Evolutionary conservation across 2,329 filamentous ascomycete species (phyloP).

Genomic region (Talaromyces sp.): DNA sequence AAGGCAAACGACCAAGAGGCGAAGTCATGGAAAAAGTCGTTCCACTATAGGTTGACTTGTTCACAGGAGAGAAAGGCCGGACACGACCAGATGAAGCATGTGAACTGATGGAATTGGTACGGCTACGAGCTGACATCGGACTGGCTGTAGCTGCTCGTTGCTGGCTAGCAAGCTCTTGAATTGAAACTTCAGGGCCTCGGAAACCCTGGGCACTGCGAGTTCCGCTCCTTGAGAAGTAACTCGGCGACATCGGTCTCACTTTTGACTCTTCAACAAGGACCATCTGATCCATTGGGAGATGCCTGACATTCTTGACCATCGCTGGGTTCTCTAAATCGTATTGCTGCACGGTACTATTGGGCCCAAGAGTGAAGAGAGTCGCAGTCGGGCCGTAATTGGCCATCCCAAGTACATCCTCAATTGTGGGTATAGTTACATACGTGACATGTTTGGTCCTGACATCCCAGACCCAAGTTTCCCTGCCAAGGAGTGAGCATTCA

Average conservation of each 20-base stretch:
- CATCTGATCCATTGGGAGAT: constrained; percentile 70
- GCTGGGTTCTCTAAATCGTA: constrained; percentile 85
- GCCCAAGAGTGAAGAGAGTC: constrained; percentile 84
- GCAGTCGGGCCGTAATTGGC: constrained; percentile 86
- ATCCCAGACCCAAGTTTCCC: constrained; percentile 92
- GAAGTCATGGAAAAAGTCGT: constrained; percentile 44
- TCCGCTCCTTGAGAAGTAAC: constrained; percentile 19
- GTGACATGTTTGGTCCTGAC: constrained; percentile 96
- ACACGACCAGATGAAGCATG: constrained; percentile 46
- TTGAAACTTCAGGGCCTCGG: constrained; percentile 53
- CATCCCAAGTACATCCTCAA: constrained; percentile 73
- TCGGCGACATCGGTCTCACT: constrained; percentile 24
- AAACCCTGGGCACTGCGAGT: constrained; percentile 22
- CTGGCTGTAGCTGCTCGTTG: constrained; percentile 63
- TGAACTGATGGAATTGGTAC: constrained; percentile 58
- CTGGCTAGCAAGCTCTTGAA: constrained; percentile 55
- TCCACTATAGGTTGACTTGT: constrained; percentile 39
- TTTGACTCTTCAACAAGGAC: constrained; percentile 67
- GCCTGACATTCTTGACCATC: constrained; percentile 82
- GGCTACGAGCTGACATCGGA: constrained; percentile 58
- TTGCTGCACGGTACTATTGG: constrained; percentile 85
- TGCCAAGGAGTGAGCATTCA: constrained; percentile 30
- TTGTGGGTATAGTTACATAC: constrained; percentile 79
- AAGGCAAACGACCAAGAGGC: constrained; percentile 29
- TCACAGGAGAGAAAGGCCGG: constrained; percentile 38